Evolutionary conservation across 441 rosid genomes (phyloP).

Genomic region (Rhodomyrtus psidioides): DNA sequence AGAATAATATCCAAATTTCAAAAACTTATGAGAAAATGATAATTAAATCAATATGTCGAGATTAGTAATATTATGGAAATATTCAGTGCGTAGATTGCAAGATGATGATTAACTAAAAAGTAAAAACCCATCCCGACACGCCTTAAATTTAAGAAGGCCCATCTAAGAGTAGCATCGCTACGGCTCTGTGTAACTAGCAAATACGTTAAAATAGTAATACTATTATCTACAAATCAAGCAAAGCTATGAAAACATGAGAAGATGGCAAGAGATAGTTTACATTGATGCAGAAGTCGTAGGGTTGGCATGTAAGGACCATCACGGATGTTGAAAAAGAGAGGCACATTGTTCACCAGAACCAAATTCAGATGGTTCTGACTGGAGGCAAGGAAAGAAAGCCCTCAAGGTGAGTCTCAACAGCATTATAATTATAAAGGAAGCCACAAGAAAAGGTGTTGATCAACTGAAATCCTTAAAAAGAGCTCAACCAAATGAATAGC

Average conservation of each 20-base stretch:
- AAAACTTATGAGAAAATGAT: no score
- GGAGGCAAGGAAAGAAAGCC: constrained; percentile 13
- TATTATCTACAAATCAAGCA: neutral
- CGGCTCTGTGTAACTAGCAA: neutral
- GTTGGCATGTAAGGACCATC: constrained; percentile 99
- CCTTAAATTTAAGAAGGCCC: neutral
- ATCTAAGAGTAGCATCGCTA: neutral
- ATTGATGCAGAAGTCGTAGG: constrained; percentile 87
- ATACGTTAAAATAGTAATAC: neutral
- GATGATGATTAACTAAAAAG: neutral
- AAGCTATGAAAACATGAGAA: neutral
- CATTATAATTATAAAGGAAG: neutral
- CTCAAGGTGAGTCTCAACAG: neutral
- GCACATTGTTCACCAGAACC: constrained; percentile 83
- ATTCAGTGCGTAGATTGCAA: neutral
- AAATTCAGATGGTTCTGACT: constrained; percentile 94
- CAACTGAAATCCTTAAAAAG: neutral
- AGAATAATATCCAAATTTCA: no score
- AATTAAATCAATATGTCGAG: neutral
- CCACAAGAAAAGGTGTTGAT: neutral
- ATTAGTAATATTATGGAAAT: neutral
- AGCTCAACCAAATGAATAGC: neutral
- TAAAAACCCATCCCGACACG: neutral
- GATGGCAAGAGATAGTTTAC: constrained; percentile 18
- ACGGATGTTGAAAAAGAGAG: constrained; percentile 89